Percentiles rank a stretch among this genome's conserved stretches.
Conservation (phyloP, 768 basidiomycete species). For the Tulasnella sp. region DNA sequence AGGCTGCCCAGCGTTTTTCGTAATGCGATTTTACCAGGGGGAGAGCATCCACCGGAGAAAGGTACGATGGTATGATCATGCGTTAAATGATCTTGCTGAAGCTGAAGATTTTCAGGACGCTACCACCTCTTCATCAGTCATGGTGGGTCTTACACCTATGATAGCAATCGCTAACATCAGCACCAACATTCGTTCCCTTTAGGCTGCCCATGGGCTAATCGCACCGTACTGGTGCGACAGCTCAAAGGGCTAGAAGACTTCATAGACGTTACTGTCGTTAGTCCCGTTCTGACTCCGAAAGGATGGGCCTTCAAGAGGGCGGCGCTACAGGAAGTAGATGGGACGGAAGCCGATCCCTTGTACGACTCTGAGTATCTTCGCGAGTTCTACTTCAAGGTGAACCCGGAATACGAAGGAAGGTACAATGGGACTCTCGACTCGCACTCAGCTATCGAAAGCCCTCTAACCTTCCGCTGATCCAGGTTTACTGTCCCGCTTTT, state of each 20-base stretch:
- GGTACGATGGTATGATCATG: constrained; percentile 17
- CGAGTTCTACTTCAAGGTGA: constrained; percentile 72
- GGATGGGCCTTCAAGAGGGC: constrained; percentile 82
- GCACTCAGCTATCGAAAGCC: not conserved
- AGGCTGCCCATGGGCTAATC: constrained; percentile 84
- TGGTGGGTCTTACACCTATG: not conserved
- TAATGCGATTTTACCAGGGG: constrained; percentile 28
- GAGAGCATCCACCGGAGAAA: constrained; percentile 34
- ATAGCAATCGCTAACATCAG: not conserved
- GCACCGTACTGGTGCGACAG: constrained; percentile 77
- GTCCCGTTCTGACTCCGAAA: constrained; percentile 68
- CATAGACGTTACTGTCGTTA: constrained; percentile 75
- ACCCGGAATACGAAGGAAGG: constrained; percentile 63
- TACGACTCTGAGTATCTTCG: constrained; percentile 58
- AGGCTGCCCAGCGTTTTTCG: constrained; percentile 31
- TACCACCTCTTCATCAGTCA: constrained; percentile 3
- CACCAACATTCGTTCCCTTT: too few relatives aligned
- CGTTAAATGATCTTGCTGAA: not conserved
- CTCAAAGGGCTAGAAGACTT: constrained; percentile 84
- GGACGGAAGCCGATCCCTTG: constrained; percentile 63
- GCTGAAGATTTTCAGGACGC: not conserved
- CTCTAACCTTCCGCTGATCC: not conserved
- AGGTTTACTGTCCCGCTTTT: constrained; percentile 81
- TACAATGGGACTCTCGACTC: constrained; percentile 23
- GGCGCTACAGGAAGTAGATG: constrained; percentile 46